phyloP scores from a whole-genome alignment of 805 yeast genomes.

The Yamadazyma sp. region DNA sequence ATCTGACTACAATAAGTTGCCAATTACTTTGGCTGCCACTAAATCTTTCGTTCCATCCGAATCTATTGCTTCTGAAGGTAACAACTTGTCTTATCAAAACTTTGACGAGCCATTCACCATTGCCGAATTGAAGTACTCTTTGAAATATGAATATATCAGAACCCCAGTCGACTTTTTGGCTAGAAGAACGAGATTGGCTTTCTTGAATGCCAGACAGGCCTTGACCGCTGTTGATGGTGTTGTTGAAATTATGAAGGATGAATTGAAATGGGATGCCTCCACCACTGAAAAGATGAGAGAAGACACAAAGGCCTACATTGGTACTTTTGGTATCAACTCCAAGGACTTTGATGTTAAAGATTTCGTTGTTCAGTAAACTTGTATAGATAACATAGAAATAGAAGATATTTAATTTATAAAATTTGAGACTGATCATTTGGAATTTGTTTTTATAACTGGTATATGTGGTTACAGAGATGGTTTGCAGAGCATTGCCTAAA shows the following conservation, averaged over 20 bases:
- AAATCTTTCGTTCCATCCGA: slow-evolving; percentile 32
- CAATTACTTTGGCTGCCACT: slow-evolving; percentile 57
- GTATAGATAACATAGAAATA: slow-evolving; percentile 8
- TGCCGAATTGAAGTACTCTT: slow-evolving; percentile 83
- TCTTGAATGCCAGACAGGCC: slow-evolving; percentile 85
- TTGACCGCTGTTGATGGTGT: slow-evolving; percentile 78
- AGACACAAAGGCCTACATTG: slow-evolving; percentile 57
- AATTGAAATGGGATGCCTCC: slow-evolving; percentile 67
- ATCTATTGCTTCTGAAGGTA: slow-evolving; percentile 24
- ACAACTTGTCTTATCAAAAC: slow-evolving; percentile 44
- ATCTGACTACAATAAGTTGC: slow-evolving; percentile 57
- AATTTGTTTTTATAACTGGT: too few species aligned
- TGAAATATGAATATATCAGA: slow-evolving; percentile 80
- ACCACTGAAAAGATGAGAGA: slow-evolving; percentile 53
- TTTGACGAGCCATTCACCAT: slow-evolving; percentile 84
- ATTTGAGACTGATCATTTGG: too few species aligned
- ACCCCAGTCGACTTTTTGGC: slow-evolving; percentile 89
- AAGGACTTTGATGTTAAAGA: slow-evolving; percentile 26
- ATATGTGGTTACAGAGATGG: too few species aligned
- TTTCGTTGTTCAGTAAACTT: slow-evolving; percentile 22
- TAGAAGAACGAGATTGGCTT: slow-evolving; percentile 91
- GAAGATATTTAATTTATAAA: too few species aligned
- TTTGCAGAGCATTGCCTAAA: too few species aligned
- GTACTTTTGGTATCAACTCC: slow-evolving; percentile 54
- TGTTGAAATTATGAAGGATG: slow-evolving; percentile 79